Base-by-base conservation (phyloP, 2,329 filamentous ascomycete species). In the Chrysoporthe puriensis region DNA sequence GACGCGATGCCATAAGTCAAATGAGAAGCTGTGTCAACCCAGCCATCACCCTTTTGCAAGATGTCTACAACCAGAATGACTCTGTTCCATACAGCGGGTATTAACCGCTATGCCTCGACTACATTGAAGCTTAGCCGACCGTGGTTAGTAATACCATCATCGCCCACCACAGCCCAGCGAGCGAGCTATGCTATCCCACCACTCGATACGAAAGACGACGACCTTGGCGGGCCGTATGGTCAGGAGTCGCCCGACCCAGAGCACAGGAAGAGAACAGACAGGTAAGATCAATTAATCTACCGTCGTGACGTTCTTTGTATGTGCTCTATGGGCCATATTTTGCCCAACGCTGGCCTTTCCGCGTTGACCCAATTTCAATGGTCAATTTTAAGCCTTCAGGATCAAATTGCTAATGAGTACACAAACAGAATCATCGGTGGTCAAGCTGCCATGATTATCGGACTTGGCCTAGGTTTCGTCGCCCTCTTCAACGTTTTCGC, bases 151-250 rank as follows among this genome's bases (percentile, higher is more conserved):
- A 26, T n/a, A 62, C 48, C 21, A 11, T 16, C 50, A 63, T 18
- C 42, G 36, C 62, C 62, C 26, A 7, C 43, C 26, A 48, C 21
- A 48, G 40, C 40, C 4, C 66, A 68, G 50, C 57, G 57, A 43
- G 66, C 66, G 32, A 48, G 44, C 18, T 68, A 68, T 57, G 59
- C 66, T 5, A 65, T 65, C 26, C 66, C 66, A 9, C 66, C 62
- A n/a, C 58, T 44, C 3, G 66, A 68, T 5, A 66, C 64, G 56
- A 60, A 61, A 7, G 40, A 69, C 21, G 66, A 68, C 21, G 66
- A 68, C 36, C 63, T 68, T 1, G 66, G 66, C 3, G 66, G 66
- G 5, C 66, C 66, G 0, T 62, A 54, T 34, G 66, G 66, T 1
- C 66, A 68, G 36, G 66, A 66, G 62, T 4, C 66, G 11, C 66